These are phyloP conservation scores for Friedmanniomyces simplex DNA, from an alignment of 495 filamentous ascomycete species.

Conservation along the genomic window DNA sequence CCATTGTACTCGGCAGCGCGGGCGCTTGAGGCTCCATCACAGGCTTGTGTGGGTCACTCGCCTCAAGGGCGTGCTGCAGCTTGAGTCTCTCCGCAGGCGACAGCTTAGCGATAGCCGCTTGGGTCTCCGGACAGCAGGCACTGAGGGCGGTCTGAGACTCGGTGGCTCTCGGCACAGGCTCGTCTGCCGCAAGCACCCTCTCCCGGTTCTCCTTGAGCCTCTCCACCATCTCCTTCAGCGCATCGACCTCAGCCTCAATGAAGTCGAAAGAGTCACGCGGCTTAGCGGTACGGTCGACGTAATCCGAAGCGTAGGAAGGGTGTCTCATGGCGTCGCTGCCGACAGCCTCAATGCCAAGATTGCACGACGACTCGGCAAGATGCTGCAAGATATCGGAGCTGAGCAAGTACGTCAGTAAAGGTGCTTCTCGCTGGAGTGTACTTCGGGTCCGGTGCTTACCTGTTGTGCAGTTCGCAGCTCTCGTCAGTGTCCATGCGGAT, in stretches of 20 bases:
- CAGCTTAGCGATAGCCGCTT: neutral
- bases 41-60: neutral
- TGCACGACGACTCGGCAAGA: constrained; percentile 1
- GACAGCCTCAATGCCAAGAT: neutral
- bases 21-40: neutral
- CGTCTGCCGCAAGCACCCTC: neutral
- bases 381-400: constrained; percentile 9
- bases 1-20: neutral
- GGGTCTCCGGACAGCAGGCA: neutral
- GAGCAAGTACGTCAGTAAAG: neutral
- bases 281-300: neutral
- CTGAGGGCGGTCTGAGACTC: neutral
- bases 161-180: neutral
- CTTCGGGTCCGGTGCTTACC: neutral
- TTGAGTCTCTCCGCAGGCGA: neutral
- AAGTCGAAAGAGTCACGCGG: neutral
- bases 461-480: constrained; percentile 5
- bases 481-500: constrained; percentile 1
- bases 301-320: neutral
- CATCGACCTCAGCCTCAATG: constrained; percentile 10
- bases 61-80: neutral
- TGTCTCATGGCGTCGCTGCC: neutral
- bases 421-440: neutral
- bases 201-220: constrained; percentile 1
- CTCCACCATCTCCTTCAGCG: constrained; percentile 8